These are phyloP conservation scores for Rheum nobile DNA, from an alignment of 148 eudicot genomes.

Conservation along the genomic window DNA sequence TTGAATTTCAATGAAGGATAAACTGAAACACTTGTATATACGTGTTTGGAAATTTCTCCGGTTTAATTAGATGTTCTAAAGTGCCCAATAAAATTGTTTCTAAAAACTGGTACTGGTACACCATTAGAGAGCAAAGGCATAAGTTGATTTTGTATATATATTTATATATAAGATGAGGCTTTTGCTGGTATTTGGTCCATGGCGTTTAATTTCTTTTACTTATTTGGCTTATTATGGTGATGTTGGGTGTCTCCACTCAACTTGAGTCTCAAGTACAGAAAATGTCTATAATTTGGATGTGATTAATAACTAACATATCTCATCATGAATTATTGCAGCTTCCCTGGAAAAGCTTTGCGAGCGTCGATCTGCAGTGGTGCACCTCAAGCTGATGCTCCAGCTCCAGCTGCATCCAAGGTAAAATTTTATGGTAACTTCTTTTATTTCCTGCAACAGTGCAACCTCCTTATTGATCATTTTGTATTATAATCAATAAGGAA, in stretches of 20 bases:
- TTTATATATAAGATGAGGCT: too few species aligned
- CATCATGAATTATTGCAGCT: too few species aligned
- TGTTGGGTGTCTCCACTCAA: too few species aligned
- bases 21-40: not conserved
- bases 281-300: not conserved
- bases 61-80: not conserved
- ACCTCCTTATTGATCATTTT: not conserved
- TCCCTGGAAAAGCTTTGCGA: slow-evolving; percentile 75
- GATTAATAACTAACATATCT: not conserved
- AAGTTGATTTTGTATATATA: too few species aligned
- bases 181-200: too few species aligned
- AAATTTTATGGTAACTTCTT: slow-evolving; percentile 3
- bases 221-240: too few species aligned
- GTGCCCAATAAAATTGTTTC: not conserved
- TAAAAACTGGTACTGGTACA: too few species aligned
- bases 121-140: too few species aligned
- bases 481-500: too few species aligned
- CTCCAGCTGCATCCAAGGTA: slow-evolving; percentile 35
- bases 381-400: slow-evolving; percentile 24
- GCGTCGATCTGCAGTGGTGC: slow-evolving; percentile 40
- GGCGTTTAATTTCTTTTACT: too few species aligned
- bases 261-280: too few species aligned
- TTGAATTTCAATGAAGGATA: not conserved
- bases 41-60: not conserved
- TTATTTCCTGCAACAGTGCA: not conserved